Conservation (phyloP, 495 filamentous ascomycete species). For the Hapsidospora chrysogenum region DNA sequence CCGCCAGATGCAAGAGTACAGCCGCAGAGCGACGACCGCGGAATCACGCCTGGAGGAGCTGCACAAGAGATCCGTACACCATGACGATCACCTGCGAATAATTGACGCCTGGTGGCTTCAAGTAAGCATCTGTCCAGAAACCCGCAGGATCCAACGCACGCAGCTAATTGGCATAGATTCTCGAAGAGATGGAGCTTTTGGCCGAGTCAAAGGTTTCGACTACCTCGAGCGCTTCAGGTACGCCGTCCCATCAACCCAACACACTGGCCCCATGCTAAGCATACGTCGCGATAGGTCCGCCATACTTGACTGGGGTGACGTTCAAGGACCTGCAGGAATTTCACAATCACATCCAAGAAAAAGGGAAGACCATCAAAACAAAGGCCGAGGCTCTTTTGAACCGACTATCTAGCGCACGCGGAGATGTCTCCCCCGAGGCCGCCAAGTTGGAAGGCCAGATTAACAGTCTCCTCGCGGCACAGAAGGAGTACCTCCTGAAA, state of each 20-base stretch:
- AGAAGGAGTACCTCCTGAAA: conserved; percentile 66
- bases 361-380: conserved; percentile 26
- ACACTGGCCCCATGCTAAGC: conserved; percentile 1
- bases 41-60: conserved; percentile 62
- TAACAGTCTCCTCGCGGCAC: conserved; percentile 52
- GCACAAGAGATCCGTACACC: conserved; percentile 53
- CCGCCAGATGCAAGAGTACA: conserved; percentile 94
- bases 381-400: conserved; percentile 24
- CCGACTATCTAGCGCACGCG: conserved; percentile 19
- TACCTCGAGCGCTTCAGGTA: conserved; percentile 34
- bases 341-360: conserved; percentile 55
- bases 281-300: conserved; percentile 11
- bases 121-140: conserved; percentile 32
- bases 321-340: conserved; percentile 58
- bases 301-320: conserved; percentile 42
- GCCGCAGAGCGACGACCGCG: conserved; percentile 64
- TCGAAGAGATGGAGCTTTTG: conserved; percentile 72
- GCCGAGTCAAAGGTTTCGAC: conserved; percentile 28
- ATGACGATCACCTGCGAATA: conserved; percentile 81
- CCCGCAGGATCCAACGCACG: conserved; percentile 9
- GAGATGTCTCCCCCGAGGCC: conserved; percentile 42
- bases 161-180: conserved; percentile 39
- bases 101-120: conserved; percentile 87
- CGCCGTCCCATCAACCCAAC: too few relatives aligned
- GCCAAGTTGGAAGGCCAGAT: conserved; percentile 57